A percentile compares a stretch with the other conserved stretches of the same genome.
These are phyloP conservation scores for Fusarium bactridioides DNA, from an alignment of 2,329 filamentous ascomycete genomes.

Conservation along the genomic window DNA sequence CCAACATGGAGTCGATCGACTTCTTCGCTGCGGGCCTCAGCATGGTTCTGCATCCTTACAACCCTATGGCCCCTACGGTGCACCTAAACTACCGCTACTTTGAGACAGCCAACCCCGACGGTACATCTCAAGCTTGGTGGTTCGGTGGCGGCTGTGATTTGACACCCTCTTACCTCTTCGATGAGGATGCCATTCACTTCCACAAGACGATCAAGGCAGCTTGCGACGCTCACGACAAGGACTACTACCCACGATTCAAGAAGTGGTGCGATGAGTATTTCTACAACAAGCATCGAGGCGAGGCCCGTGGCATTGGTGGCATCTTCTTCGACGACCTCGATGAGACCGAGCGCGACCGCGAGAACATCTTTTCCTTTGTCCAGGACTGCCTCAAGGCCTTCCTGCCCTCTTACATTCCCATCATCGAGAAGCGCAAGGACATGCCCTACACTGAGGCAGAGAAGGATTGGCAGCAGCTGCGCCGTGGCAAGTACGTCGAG, in stretches of 20 bases:
- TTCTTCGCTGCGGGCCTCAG: conserved; percentile 97
- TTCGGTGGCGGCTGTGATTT: conserved; percentile 95
- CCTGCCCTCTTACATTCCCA: conserved; percentile 88
- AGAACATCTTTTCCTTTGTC: conserved; percentile 89
- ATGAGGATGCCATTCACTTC: conserved; percentile 97
- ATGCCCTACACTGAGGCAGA: conserved; percentile 87
- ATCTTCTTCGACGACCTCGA: conserved; percentile 99
- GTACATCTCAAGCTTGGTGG: conserved; percentile 91
- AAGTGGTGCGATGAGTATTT: conserved; percentile 99
- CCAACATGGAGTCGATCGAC: conserved; percentile 80
- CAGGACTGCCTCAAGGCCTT: conserved; percentile 88
- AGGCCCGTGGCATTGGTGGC: conserved; percentile 87
- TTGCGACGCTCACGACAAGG: conserved; percentile 91
- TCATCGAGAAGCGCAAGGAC: conserved; percentile 86
- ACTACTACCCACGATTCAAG: conserved; percentile 95
- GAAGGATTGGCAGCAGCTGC: conserved; percentile 96
- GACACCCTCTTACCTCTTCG: conserved; percentile 92
- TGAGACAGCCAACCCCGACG: conserved; percentile 88
- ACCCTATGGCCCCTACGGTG: conserved; percentile 97
- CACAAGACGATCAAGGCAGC: conserved; percentile 91
- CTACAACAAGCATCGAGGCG: conserved; percentile 87
- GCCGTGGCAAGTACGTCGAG: conserved; percentile 95
- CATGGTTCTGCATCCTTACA: conserved; percentile 90
- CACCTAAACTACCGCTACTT: conserved; percentile 99
- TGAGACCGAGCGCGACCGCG: conserved; percentile 82